These are phyloP conservation scores for Calocybe gambosa DNA, from an alignment of 1,284 basidiomycete genomes.

Conservation along the genomic window DNA sequence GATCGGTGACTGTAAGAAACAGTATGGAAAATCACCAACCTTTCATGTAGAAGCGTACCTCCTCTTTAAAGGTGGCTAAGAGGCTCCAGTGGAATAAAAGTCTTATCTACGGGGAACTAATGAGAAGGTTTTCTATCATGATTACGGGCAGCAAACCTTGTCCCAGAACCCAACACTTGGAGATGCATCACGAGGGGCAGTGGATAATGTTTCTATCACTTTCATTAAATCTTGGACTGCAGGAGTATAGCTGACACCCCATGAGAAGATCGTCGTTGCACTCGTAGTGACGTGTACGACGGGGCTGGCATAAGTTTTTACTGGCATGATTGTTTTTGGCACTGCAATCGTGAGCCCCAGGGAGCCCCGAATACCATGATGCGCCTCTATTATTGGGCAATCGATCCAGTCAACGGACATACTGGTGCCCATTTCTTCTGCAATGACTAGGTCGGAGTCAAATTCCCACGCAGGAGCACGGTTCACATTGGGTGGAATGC, in stretches of 20 bases:
- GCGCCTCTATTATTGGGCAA: conserved; percentile 53
- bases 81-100: conserved; percentile 83
- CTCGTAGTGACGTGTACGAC: conserved; percentile 61
- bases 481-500: conserved; percentile 45
- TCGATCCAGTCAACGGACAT: conserved; percentile 71
- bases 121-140: conserved; percentile 2
- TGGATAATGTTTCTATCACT: conserved; percentile 78
- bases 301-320: conserved; percentile 88
- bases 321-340: conserved; percentile 93
- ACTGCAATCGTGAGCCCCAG: conserved; percentile 60
- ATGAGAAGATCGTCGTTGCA: conserved; percentile 73
- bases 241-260: conserved; percentile 88
- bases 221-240: conserved; percentile 85
- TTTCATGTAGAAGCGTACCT: conserved; percentile 82
- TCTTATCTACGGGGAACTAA: conserved; percentile 49
- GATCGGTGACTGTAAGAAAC: conserved; percentile 14
- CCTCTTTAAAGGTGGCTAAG: conserved; percentile 66
- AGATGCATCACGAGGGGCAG: conserved; percentile 81
- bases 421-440: conserved; percentile 79
- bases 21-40: conserved; percentile 37
- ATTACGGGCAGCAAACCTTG: conserved; percentile 38
- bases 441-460: conserved; percentile 80
- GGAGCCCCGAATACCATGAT: conserved; percentile 48
- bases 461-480: conserved; percentile 51
- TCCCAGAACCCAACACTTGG: conserved; percentile 94